Evolutionary conservation across 129 eudicot genomes (phyloP).

Genomic region (Mikania micrantha): DNA sequence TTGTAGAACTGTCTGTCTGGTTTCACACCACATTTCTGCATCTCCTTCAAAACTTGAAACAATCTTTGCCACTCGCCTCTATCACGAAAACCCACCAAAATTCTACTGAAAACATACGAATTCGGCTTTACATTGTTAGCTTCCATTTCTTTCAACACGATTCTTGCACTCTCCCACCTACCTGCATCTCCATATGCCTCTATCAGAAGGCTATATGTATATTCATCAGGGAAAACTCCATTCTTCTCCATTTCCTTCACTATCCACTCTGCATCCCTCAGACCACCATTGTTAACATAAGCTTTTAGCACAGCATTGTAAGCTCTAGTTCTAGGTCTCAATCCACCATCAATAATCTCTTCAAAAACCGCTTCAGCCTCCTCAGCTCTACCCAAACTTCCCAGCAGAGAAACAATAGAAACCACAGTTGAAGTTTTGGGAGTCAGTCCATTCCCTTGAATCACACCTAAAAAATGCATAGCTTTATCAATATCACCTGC

Average conservation of each 20-base stretch:
- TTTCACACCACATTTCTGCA: conserved; percentile 68
- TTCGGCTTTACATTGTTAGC: conserved; percentile 57
- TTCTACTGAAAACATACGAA: conserved; percentile 68
- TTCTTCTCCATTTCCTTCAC: conserved; percentile 85
- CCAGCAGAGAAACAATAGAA: conserved; percentile 58
- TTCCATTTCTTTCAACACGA: conserved; percentile 95
- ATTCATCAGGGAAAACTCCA: conserved; percentile 74
- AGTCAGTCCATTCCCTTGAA: conserved; percentile 86
- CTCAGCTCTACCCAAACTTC: conserved; percentile 68
- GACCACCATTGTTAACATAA: conserved; percentile 57
- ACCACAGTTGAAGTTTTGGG: conserved; percentile 63
- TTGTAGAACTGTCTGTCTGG: conserved; percentile 86
- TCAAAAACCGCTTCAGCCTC: conserved; percentile 93
- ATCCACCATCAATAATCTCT: conserved; percentile 82
- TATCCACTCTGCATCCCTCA: conserved; percentile 78
- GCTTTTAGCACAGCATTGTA: conserved; percentile 85
- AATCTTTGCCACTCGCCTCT: conserved; percentile 94
- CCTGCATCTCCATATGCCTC: conserved; percentile 93
- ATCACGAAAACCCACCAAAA: conserved; percentile 70
- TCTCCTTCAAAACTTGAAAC: conserved; percentile 91
- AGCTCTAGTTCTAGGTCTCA: conserved; percentile 86
- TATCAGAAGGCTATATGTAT: conserved; percentile 71
- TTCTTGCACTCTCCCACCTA: conserved; percentile 96
- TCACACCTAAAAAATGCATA: conserved; percentile 47
- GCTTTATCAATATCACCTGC: conserved; percentile 69